A percentile compares a stretch with the other conserved stretches of the same genome.
Conservation (phyloP, 106 monocot species). For the Agapanthus africanus region DNA sequence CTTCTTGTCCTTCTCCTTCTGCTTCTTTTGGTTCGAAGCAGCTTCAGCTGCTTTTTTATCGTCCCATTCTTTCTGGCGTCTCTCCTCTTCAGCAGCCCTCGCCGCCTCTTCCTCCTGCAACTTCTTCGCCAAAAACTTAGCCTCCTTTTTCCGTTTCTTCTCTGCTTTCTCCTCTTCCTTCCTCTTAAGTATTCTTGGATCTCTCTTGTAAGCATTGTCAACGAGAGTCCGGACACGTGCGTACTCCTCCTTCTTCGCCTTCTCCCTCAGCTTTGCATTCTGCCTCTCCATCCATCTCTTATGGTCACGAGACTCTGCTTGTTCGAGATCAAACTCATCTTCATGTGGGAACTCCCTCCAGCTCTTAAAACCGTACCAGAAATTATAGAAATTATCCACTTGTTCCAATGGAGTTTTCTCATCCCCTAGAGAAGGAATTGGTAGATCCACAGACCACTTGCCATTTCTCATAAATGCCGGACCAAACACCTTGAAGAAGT, state of each 20-base stretch:
- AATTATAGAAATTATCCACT: slow-evolving; percentile 76
- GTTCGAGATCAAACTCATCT: slow-evolving; percentile 80
- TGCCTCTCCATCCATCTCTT: slow-evolving; percentile 97
- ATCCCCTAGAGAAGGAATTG: slow-evolving; percentile 61
- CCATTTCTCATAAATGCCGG: slow-evolving; percentile 88
- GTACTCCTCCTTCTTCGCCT: slow-evolving; percentile 72
- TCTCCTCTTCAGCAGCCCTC: slow-evolving; percentile 60
- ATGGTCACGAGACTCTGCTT: slow-evolving; percentile 81
- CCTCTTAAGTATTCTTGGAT: slow-evolving; percentile 64
- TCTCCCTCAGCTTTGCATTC: slow-evolving; percentile 71
- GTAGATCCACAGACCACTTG: slow-evolving; percentile 61
- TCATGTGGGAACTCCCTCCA: slow-evolving; percentile 86
- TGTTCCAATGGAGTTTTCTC: slow-evolving; percentile 43
- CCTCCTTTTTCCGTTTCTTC: slow-evolving; percentile 71
- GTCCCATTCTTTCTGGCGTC: slow-evolving; percentile 51
- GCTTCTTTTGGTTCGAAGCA: slow-evolving; percentile 61
- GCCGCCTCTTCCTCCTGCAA: slow-evolving; percentile 73
- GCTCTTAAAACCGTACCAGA: slow-evolving; percentile 82
- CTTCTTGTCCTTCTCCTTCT: slow-evolving; percentile 86
- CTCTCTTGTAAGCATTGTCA: slow-evolving; percentile 77
- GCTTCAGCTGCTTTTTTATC: slow-evolving; percentile 62
- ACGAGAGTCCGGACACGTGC: slow-evolving; percentile 56
- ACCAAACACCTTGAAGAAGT: slow-evolving; percentile 83
- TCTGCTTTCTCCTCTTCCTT: slow-evolving; percentile 84
- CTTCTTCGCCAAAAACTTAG: slow-evolving; percentile 53